Evolutionary conservation across 2,329 filamentous ascomycete genomes (phyloP).

Genomic region (Ascochyta clinopodiicola): DNA sequence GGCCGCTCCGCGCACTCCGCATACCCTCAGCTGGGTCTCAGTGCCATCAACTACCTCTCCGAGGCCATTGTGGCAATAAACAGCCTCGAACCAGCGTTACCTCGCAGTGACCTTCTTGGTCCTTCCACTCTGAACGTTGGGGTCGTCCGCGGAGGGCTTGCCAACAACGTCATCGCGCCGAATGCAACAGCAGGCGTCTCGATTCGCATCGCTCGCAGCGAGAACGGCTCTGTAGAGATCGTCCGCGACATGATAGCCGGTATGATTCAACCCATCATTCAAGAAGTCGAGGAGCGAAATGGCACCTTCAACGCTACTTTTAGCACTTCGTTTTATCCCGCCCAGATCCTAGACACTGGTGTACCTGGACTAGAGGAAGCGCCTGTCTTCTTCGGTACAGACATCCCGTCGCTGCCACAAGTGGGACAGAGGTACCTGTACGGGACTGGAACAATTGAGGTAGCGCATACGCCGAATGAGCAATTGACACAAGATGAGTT

Average conservation of each 20-base stretch:
- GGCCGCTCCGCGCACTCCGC: constrained; percentile 85
- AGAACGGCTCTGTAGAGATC: constrained; percentile 24
- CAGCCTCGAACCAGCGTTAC: constrained; percentile 51
- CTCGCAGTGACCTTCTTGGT: constrained; percentile 43
- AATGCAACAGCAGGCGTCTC: constrained; percentile 71
- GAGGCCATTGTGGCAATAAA: constrained; percentile 71
- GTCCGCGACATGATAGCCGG: constrained; percentile 28
- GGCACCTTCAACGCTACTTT: constrained; percentile 25
- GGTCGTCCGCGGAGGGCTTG: constrained; percentile 78
- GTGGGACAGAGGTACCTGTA: constrained; percentile 33
- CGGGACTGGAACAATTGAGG: constrained; percentile 30
- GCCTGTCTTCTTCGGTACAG: constrained; percentile 34
- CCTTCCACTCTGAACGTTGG: constrained; percentile 85
- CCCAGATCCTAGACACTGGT: constrained; percentile 30
- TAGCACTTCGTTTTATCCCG: constrained; percentile 14
- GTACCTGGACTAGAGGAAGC: constrained; percentile 30
- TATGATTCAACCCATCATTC: constrained; percentile 23
- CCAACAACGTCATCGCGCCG: constrained; percentile 83
- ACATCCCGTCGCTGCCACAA: constrained; percentile 32
- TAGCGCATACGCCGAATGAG: constrained; percentile 33
- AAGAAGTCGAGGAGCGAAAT: constrained; percentile 21
- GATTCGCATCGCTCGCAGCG: constrained; percentile 49
- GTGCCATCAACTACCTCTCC: constrained; percentile 80
- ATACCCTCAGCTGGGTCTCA: constrained; percentile 86
- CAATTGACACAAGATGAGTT: constrained; percentile 28